phyloP scores from a whole-genome alignment of 768 basidiomycete species.

The Pluteus cervinus region DNA sequence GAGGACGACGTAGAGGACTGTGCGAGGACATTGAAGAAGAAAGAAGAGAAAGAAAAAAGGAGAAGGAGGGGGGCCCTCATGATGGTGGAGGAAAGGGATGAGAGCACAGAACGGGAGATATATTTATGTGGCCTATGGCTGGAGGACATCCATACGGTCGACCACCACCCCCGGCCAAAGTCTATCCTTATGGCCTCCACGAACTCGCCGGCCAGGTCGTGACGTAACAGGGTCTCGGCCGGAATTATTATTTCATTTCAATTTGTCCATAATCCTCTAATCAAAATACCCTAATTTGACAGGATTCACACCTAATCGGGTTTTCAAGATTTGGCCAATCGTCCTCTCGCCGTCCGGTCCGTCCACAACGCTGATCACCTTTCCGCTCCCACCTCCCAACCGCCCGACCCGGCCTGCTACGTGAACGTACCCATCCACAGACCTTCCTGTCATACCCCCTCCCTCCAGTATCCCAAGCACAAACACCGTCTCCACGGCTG shows the following conservation, averaged over 20 bases:
- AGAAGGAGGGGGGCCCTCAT: conserved; percentile 10
- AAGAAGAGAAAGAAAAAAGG: conserved; percentile 15
- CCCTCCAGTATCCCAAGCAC: conserved; percentile 56
- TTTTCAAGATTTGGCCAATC: conserved; percentile 39
- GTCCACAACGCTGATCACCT: conserved; percentile 58
- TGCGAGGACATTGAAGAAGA: conserved; percentile 9
- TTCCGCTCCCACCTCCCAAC: conserved; percentile 59
- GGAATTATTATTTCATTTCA: conserved; percentile 4
- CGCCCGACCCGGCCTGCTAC: conserved; percentile 72
- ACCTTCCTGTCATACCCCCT: conserved; percentile 28
- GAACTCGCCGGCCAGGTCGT: too few species aligned
- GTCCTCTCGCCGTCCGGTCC: conserved; percentile 11
- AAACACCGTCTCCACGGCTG: conserved; percentile 69
- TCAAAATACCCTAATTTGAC: conserved; percentile 49
- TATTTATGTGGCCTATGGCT: too few species aligned
- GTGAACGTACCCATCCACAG: conserved; percentile 61
- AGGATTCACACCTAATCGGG: conserved; percentile 37
- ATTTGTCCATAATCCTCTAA: conserved; percentile 20
- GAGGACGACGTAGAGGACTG: not conserved
- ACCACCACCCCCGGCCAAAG: too few species aligned
- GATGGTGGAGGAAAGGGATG: conserved; percentile 10
- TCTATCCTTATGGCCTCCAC: too few species aligned
- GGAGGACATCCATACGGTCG: too few species aligned
- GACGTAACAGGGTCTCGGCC: too few species aligned
- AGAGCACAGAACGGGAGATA: too few species aligned